These are phyloP conservation scores for Udeniomyces megalosporus DNA, from an alignment of 768 basidiomycete species.

Conservation along the genomic window DNA sequence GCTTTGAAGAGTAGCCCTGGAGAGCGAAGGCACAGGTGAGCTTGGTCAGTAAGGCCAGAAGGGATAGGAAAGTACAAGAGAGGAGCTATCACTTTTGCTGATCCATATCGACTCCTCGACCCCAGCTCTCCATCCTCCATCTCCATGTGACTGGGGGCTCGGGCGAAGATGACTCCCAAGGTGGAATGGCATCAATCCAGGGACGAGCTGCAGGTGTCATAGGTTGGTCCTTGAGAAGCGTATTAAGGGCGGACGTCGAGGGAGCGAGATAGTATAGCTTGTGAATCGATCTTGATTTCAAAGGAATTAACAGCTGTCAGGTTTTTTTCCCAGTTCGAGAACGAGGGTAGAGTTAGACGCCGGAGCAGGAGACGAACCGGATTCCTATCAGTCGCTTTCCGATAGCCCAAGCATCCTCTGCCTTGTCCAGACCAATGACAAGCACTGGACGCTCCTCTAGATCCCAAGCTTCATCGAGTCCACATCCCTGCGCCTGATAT, in stretches of 20 bases:
- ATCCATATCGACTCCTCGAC: slow-evolving; percentile 15
- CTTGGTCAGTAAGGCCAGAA: too few species aligned
- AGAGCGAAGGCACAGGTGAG: background rate
- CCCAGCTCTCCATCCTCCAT: slow-evolving; percentile 8
- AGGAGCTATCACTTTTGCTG: background rate
- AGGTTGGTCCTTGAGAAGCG: background rate
- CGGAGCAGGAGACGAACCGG: slow-evolving; percentile 40
- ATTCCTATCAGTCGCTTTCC: slow-evolving; percentile 65
- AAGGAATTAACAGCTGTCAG: background rate
- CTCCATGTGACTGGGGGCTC: background rate
- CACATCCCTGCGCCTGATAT: slow-evolving; percentile 10
- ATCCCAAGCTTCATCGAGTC: slow-evolving; percentile 15
- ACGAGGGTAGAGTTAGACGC: background rate
- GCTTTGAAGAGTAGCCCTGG: slow-evolving; percentile 42
- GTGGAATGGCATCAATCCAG: background rate
- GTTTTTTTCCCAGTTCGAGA: background rate
- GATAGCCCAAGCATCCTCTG: slow-evolving; percentile 57
- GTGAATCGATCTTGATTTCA: slow-evolving; percentile 6
- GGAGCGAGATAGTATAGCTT: slow-evolving; percentile 6
- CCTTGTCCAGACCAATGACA: slow-evolving; percentile 49
- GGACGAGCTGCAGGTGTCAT: background rate
- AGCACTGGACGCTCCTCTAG: slow-evolving; percentile 39
- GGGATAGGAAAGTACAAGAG: background rate
- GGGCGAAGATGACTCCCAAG: background rate
- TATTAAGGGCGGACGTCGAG: background rate